Percentiles rank a stretch among this genome's conserved stretches.
phyloP scores from a whole-genome alignment of 176 grass and related monocot species.

The Avena sativa region DNA sequence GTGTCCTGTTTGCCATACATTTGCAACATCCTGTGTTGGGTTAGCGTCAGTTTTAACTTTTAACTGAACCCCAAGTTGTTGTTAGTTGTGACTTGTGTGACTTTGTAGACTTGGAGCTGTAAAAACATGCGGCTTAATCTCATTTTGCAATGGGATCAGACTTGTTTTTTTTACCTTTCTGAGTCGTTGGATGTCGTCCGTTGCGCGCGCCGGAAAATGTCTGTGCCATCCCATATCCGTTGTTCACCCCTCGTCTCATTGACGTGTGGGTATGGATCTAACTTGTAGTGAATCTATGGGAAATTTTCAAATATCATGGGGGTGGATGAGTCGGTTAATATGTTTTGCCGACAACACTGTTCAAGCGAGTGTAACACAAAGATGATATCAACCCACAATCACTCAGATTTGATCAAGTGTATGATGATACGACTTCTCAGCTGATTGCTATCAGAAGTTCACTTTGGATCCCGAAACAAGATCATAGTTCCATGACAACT shows the following conservation, averaged over 20 bases:
- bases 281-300: background rate
- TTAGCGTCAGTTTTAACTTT: background rate
- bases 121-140: slow-evolving; percentile 29
- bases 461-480: too few species aligned
- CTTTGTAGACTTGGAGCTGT: background rate
- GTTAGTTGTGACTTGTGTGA: background rate
- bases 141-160: background rate
- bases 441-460: too few species aligned
- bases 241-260: background rate
- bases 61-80: slow-evolving; percentile 1
- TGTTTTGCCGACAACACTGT: too few species aligned
- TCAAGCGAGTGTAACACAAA: too few species aligned
- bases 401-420: too few species aligned
- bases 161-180: background rate
- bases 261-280: background rate
- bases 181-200: background rate
- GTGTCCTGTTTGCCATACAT: background rate
- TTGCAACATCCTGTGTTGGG: background rate
- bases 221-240: background rate
- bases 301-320: too few species aligned
- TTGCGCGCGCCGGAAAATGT: background rate
- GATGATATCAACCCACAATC: too few species aligned
- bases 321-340: too few species aligned
- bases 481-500: too few species aligned
- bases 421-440: too few species aligned